Percentiles rank a stretch among this genome's conserved stretches.
Conservation (phyloP, 805 yeast species). For the Wickerhamiella kurtzmanii region DNA sequence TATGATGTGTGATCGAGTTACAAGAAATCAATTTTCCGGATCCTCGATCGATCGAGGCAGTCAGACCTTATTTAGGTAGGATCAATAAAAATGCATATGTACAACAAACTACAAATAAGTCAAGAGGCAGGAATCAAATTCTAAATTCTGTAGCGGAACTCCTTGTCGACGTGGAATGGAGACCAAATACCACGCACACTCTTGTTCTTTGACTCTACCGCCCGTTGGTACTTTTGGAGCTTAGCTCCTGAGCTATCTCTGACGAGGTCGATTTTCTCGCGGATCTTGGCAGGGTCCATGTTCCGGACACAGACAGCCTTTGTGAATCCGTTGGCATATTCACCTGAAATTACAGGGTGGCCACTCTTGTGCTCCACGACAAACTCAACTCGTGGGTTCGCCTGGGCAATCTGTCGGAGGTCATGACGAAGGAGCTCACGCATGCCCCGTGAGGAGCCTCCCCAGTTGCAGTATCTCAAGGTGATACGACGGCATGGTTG, state of each 20-base stretch:
- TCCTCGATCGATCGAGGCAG: no score
- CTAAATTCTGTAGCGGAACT: constrained; percentile 35
- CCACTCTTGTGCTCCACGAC: constrained; percentile 59
- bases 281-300: constrained; percentile 45
- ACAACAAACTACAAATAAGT: background rate
- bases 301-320: constrained; percentile 70
- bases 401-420: constrained; percentile 41
- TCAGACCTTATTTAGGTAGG: background rate
- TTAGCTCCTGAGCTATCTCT: constrained; percentile 56
- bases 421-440: constrained; percentile 45
- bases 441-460: constrained; percentile 84
- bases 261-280: constrained; percentile 48
- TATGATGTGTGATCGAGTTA: background rate
- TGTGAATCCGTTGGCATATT: constrained; percentile 34
- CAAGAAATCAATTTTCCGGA: no score
- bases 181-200: constrained; percentile 97
- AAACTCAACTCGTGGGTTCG: constrained; percentile 57
- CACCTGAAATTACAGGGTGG: constrained; percentile 63
- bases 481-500: constrained; percentile 54
- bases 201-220: constrained; percentile 66
- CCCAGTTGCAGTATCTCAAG: constrained; percentile 84
- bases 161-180: constrained; percentile 65
- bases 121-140: no score
- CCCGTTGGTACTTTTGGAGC: constrained; percentile 50
- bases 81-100: constrained; percentile 1